These are phyloP conservation scores for Sclerotinia sclerotiorum DNA, from an alignment of 2,329 filamentous ascomycete genomes.

Conservation along the genomic window DNA sequence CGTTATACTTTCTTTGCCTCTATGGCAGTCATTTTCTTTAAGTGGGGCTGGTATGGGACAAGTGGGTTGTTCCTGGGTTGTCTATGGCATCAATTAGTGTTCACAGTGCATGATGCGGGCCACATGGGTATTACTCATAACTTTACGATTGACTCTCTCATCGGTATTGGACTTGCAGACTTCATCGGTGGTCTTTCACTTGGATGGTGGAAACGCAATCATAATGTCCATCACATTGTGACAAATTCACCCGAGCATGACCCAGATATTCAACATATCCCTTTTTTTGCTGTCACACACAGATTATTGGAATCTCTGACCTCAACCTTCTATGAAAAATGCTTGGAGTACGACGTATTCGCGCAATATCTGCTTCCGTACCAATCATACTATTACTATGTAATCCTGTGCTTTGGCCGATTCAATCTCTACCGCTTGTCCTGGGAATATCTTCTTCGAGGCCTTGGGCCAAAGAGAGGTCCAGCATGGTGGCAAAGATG, in stretches of 20 bases:
- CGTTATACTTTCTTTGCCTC: conserved; percentile 70
- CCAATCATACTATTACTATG: conserved; percentile 82
- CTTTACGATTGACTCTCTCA: conserved; percentile 77
- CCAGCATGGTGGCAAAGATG: conserved; percentile 81
- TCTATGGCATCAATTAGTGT: conserved; percentile 94
- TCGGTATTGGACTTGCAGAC: conserved; percentile 88
- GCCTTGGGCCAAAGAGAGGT: conserved; percentile 70
- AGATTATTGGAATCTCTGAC: conserved; percentile 70
- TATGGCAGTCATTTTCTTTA: conserved; percentile 61
- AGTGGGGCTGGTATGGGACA: conserved; percentile 62
- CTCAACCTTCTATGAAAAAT: conserved; percentile 79
- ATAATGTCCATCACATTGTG: conserved; percentile 96
- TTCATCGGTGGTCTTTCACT: conserved; percentile 86
- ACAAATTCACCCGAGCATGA: conserved; percentile 96
- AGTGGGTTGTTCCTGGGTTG: conserved; percentile 75
- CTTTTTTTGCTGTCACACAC: conserved; percentile 84
- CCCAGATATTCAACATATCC: conserved; percentile 89
- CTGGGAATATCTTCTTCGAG: conserved; percentile 72
- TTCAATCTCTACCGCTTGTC: conserved; percentile 86
- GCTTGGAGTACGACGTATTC: conserved; percentile 76
- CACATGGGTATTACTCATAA: conserved; percentile 97
- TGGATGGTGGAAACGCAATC: conserved; percentile 96
- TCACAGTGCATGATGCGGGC: conserved; percentile 90
- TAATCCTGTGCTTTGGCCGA: conserved; percentile 74
- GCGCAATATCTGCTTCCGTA: conserved; percentile 69